phyloP scores from a whole-genome alignment of 352 stramenopile genomes.

The Phytophthora tentaculata region DNA sequence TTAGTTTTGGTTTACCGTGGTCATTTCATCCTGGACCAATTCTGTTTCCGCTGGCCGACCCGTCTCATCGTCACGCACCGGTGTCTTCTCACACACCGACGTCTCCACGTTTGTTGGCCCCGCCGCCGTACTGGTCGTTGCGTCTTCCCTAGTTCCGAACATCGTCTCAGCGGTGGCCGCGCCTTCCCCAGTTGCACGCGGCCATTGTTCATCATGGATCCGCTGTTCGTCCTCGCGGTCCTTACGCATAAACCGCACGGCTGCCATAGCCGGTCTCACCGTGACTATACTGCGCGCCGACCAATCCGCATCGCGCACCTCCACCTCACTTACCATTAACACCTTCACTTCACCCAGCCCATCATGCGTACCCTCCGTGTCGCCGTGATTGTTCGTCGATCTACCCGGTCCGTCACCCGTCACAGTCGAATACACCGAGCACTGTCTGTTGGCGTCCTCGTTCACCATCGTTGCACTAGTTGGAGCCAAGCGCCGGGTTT shows the following conservation, averaged over 20 bases:
- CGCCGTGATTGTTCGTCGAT: neutral
- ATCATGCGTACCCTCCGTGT: neutral
- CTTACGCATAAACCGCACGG: neutral
- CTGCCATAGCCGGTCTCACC: neutral
- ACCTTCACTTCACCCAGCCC: neutral
- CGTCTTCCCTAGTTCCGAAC: neutral
- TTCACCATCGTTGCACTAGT: no score
- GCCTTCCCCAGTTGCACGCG: neutral
- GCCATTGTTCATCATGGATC: neutral
- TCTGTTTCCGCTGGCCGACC: neutral
- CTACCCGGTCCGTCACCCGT: neutral
- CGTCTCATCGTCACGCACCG: neutral
- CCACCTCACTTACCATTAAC: neutral
- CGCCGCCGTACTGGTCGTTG: neutral
- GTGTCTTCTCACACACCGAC: neutral
- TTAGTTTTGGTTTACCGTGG: no score
- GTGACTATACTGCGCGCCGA: neutral
- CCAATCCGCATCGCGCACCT: neutral
- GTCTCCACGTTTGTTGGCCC: neutral
- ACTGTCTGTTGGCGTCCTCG: no score
- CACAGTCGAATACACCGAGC: neutral
- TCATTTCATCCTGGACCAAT: no score
- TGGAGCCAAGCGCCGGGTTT: no score
- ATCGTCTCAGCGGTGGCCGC: neutral
- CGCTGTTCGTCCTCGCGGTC: neutral